phyloP scores from a whole-genome alignment of 305 asterid species.

The Fraxinus albicans region DNA sequence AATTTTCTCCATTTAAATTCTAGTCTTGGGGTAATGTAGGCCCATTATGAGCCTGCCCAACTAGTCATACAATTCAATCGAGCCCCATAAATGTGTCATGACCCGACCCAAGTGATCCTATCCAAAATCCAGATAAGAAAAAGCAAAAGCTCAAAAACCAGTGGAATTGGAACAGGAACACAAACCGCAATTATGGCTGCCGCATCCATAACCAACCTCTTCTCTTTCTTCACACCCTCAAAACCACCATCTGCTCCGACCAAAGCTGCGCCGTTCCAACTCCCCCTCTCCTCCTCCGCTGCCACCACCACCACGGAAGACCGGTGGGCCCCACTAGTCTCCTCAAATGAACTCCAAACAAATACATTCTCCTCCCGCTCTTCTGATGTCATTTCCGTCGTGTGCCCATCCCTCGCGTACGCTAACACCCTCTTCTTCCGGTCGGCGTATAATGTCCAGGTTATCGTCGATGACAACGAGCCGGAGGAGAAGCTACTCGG shows the following conservation, averaged over 20 bases:
- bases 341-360: conserved; percentile 1
- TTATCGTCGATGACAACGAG: conserved; percentile 55
- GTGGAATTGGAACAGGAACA: too few species aligned
- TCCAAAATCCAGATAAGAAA: too few species aligned
- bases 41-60: too few species aligned
- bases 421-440: conserved; percentile 50
- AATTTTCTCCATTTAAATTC: too few species aligned
- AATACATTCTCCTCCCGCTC: conserved; percentile 5
- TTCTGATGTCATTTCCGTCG: conserved; percentile 36
- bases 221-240: conserved; percentile 39
- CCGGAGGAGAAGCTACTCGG: conserved; percentile 65
- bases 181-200: not conserved
- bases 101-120: too few species aligned
- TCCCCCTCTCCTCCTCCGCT: conserved; percentile 3
- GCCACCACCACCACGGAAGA: not conserved
- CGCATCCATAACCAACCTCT: conserved; percentile 36
- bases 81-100: too few species aligned
- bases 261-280: conserved; percentile 23
- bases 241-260: conserved; percentile 10
- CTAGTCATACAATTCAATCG: too few species aligned
- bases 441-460: conserved; percentile 61
- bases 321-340: conserved; percentile 20
- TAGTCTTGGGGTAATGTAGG: too few species aligned
- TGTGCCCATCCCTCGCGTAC: conserved; percentile 53
- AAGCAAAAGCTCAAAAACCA: too few species aligned